Percentiles rank a stretch among this genome's conserved stretches.
These are phyloP conservation scores for Mycena leptocephala DNA, from an alignment of 768 basidiomycete genomes.

Conservation along the genomic window DNA sequence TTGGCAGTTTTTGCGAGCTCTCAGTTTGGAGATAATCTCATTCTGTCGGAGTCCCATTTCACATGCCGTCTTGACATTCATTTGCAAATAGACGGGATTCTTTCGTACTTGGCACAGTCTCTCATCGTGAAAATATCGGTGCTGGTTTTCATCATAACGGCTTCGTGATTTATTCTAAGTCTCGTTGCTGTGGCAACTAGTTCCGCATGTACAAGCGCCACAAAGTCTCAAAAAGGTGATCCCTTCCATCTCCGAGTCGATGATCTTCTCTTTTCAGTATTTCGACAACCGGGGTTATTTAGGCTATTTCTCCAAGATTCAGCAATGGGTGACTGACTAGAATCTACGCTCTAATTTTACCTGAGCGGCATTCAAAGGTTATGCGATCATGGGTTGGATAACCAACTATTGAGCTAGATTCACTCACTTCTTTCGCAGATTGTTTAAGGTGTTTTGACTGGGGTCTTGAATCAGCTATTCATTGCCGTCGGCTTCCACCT, in stretches of 20 bases:
- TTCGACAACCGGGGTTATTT: no score
- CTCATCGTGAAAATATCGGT: background rate
- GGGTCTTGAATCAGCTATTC: slow-evolving; percentile 48
- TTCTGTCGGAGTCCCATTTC: background rate
- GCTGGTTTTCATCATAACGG: slow-evolving; percentile 16
- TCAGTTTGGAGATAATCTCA: slow-evolving; percentile 13
- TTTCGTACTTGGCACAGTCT: background rate
- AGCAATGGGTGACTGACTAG: no score
- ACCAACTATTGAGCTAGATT: no score
- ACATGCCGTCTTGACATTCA: background rate
- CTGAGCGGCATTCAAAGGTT: no score
- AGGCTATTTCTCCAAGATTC: no score
- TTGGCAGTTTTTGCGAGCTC: background rate
- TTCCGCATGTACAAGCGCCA: no score
- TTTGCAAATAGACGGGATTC: slow-evolving; percentile 12
- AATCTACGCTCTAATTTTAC: no score
- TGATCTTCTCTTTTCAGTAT: no score
- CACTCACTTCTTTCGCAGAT: slow-evolving; percentile 14
- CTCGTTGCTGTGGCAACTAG: background rate
- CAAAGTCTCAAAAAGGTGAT: no score
- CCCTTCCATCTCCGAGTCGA: no score
- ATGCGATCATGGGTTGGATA: no score
- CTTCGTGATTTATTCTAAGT: slow-evolving; percentile 2
- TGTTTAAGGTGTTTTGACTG: slow-evolving; percentile 49
- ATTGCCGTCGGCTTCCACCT: slow-evolving; percentile 55